These are phyloP conservation scores for Epichloe sibirici DNA, from an alignment of 2,329 filamentous ascomycete species.

Conservation along the genomic window DNA sequence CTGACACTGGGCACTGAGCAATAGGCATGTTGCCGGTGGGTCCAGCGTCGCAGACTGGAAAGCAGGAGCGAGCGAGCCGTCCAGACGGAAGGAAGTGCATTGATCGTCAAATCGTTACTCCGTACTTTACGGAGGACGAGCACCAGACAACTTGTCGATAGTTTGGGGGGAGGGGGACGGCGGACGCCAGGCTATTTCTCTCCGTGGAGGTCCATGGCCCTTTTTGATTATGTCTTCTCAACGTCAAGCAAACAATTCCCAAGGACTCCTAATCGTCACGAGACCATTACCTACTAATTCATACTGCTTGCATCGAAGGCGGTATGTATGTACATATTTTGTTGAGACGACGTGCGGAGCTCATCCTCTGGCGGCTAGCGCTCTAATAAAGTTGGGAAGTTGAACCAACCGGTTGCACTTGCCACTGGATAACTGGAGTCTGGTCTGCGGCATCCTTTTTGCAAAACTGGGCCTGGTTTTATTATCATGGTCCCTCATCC, in stretches of 20 bases:
- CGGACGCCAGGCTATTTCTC: neutral
- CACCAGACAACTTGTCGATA: neutral
- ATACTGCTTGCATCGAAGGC: neutral
- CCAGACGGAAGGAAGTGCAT: too few relatives aligned
- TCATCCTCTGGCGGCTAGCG: neutral
- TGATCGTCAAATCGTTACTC: neutral
- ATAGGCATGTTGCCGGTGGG: slow-evolving; percentile 2
- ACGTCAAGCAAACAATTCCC: too few relatives aligned
- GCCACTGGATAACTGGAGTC: neutral
- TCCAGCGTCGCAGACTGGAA: slow-evolving; percentile 3
- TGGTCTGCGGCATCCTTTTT: too few relatives aligned
- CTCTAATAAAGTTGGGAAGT: neutral
- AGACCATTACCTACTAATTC: too few relatives aligned
- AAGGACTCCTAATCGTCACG: too few relatives aligned
- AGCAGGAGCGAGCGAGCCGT: neutral
- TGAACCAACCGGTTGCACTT: neutral
- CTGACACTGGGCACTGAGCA: neutral
- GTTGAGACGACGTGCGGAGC: slow-evolving; percentile 6
- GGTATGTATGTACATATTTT: neutral
- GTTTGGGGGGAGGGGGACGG: neutral
- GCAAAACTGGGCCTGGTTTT: too few relatives aligned
- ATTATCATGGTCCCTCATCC: too few relatives aligned
- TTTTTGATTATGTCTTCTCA: too few relatives aligned
- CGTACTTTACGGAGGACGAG: neutral
- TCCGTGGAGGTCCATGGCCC: too few relatives aligned